A percentile compares a stretch with the other conserved stretches of the same genome.
These are phyloP conservation scores for Hyphopichia khmerensis DNA, from an alignment of 1,139 yeast genomes.

Conservation along the genomic window DNA sequence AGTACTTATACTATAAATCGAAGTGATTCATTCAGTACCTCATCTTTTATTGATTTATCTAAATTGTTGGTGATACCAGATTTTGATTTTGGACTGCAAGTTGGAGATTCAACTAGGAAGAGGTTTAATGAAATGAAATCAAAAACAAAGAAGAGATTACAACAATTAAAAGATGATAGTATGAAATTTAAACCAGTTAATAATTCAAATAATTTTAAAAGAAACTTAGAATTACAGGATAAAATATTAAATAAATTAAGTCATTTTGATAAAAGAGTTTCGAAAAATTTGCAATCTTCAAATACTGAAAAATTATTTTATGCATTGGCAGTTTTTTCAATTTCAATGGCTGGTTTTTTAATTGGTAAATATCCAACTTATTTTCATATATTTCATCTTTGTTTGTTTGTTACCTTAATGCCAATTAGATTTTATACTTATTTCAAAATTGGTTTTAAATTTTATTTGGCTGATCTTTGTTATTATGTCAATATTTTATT, in stretches of 20 bases:
- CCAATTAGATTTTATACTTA: conserved; percentile 86
- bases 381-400: conserved; percentile 76
- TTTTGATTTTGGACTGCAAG: conserved; percentile 47
- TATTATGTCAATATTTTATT: conserved; percentile 81
- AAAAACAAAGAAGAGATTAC: conserved; percentile 34
- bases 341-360: conserved; percentile 71
- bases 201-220: not conserved
- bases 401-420: conserved; percentile 60
- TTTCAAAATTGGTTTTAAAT: conserved; percentile 76
- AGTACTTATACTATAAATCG: conserved; percentile 10
- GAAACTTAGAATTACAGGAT: conserved; percentile 34
- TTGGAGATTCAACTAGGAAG: conserved; percentile 36
- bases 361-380: conserved; percentile 77
- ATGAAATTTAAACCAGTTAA: conserved; percentile 10
- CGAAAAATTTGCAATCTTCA: conserved; percentile 50
- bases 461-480: conserved; percentile 89
- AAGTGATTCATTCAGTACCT: conserved; percentile 33
- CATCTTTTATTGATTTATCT: conserved; percentile 39
- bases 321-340: conserved; percentile 65
- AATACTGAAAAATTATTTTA: conserved; percentile 81
- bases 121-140: conserved; percentile 35
- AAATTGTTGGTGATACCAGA: conserved; percentile 39
- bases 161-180: conserved; percentile 18
- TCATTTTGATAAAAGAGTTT: conserved; percentile 58
- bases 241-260: conserved; percentile 41